Evolutionary conservation across 1,284 basidiomycete species (phyloP).

Genomic region (Singerocomus inundabilis): DNA sequence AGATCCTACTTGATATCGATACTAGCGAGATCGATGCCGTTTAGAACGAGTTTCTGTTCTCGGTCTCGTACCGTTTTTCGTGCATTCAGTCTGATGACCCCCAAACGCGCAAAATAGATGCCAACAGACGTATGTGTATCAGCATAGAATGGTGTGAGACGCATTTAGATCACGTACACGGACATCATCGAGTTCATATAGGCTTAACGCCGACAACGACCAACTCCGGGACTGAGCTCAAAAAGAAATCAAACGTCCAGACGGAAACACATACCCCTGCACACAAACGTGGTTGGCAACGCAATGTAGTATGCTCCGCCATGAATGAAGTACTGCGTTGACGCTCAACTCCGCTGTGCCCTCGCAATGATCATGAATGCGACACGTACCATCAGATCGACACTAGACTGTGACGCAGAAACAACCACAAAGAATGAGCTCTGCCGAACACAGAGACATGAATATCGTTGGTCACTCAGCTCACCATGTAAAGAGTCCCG

Average conservation of each 20-base stretch:
- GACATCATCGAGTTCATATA: no score
- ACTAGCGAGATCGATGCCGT: constrained; percentile 3
- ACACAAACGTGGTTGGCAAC: constrained; percentile 1
- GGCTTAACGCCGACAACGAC: constrained; percentile 3
- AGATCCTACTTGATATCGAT: constrained; percentile 6
- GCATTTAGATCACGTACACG: background rate
- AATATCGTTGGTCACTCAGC: no score
- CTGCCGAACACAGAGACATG: no score
- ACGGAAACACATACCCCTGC: constrained; percentile 4
- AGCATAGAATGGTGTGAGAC: background rate
- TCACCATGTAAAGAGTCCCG: no score
- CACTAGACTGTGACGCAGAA: constrained; percentile 7
- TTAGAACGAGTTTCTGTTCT: no score
- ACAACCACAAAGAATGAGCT: no score
- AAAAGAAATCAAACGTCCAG: background rate
- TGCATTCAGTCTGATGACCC: constrained; percentile 16
- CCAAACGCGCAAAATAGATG: no score
- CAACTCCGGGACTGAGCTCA: background rate
- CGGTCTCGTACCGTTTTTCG: constrained; percentile 3
- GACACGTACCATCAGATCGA: constrained; percentile 11
- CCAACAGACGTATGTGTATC: no score
- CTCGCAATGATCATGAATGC: background rate
- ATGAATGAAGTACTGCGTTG: constrained; percentile 2
- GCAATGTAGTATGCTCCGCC: background rate
- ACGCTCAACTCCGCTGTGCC: background rate